Conservation (phyloP, 2,329 filamentous ascomycete species). For the Fusarium devonianum region DNA sequence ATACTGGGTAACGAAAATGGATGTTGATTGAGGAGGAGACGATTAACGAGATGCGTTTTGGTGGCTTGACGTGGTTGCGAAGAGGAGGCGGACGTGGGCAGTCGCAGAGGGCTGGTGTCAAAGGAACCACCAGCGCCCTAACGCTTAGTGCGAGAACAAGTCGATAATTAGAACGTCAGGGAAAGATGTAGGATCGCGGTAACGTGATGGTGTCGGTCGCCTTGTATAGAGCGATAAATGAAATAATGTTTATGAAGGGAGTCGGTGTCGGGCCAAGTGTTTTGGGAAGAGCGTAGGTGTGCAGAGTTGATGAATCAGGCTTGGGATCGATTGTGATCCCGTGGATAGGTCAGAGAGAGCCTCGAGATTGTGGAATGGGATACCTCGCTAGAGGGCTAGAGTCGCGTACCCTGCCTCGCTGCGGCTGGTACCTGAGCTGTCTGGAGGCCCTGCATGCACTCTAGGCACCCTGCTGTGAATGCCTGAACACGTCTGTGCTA, state of each 20-base stretch:
- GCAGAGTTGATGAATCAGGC: background rate
- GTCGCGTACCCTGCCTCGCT: background rate
- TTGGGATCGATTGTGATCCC: conserved; percentile 8
- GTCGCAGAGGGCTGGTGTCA: conserved; percentile 15
- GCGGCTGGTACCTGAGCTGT: background rate
- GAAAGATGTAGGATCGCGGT: background rate
- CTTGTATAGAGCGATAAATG: background rate
- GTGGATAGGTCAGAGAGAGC: conserved; percentile 1
- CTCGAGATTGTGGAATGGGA: conserved; percentile 16
- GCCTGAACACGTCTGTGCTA: conserved; percentile 8
- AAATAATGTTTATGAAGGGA: background rate
- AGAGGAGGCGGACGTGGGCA: conserved; percentile 32
- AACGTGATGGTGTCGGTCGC: background rate
- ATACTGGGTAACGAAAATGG: conserved; percentile 27
- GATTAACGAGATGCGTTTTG: conserved; percentile 25
- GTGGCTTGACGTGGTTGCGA: conserved; percentile 33
- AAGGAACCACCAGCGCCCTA: conserved; percentile 23
- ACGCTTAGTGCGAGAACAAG: conserved; percentile 29
- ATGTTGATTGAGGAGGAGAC: conserved; percentile 6
- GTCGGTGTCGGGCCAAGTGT: conserved; percentile 2
- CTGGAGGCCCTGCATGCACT: conserved; percentile 4
- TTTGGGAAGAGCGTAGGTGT: background rate
- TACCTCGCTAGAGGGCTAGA: background rate
- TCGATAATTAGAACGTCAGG: no score
- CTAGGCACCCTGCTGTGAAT: conserved; percentile 9